Evolutionary conservation across 2,329 filamentous ascomycete genomes (phyloP), one percentile per base, ranked within the genome.

Genomic region (Botryotinia convoluta): DNA sequence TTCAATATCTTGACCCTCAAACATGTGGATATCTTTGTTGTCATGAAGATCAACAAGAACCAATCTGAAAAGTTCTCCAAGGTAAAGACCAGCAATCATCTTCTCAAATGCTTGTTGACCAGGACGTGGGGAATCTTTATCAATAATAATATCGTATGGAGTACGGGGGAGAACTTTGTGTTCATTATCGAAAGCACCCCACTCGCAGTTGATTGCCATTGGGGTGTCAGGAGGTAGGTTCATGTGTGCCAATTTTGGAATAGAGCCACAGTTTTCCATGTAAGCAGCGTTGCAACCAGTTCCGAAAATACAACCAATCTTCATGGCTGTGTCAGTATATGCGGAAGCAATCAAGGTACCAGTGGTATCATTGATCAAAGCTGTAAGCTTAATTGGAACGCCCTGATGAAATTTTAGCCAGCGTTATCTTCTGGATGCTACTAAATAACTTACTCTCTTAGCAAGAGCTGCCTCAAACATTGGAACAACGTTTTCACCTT

Each of bases 221-320:
- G 92, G 94, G 74, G 90, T 90, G 75, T 96, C 91, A 0, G 93
- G 86, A 68, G 94, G 92, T 54, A 98, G 88, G 80, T 97, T 96
- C 87, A 97, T 89, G 84, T 98, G 90, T 18, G 92, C 93, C 72
- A 99, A 89, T 87, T 99, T 99, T 77, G 95, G 95, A 77, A 99
- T 94, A 20, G 92, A 93, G 77, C 94, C 94, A 76, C 90, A 93
- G 80, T 97, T 85, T 84, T 99, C 96, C 92, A 99, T 97, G 85
- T 99, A 99, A 57, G 96, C 96, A 59, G 95, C 96, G 80, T 99
- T 99, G 85, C 96, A 98, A 74, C 96, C 96, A 20, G 96, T 99
- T 79, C 96, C 96, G 80, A 99, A 99, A 81, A 99, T 99, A 84
- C 95, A 98, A 72, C 96, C 96, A 79, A 98, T 96, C 84, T 91